Evolutionary conservation across 768 basidiomycete species (phyloP).

Genomic region (Trichaptum fuscoviolaceum): DNA sequence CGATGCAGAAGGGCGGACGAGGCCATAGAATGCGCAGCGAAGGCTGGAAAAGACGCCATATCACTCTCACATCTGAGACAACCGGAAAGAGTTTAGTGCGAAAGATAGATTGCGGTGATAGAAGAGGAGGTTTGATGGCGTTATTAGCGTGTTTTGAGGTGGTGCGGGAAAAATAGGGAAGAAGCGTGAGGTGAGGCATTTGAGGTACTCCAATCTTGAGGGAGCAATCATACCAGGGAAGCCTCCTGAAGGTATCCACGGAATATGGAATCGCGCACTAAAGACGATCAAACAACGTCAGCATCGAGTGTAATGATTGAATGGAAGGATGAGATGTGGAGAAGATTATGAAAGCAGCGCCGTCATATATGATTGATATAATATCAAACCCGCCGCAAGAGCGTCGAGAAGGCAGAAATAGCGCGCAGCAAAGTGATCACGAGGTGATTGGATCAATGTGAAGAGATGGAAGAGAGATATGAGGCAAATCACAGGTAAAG

Average conservation of each 20-base stretch:
- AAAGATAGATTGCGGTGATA: background rate
- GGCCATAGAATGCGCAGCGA: background rate
- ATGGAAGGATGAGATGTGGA: background rate
- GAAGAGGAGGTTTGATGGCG: background rate
- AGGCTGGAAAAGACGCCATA: background rate
- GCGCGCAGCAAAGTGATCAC: background rate
- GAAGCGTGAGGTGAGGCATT: background rate
- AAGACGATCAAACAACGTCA: constrained; percentile 13
- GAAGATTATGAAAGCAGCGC: background rate
- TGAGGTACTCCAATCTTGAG: background rate
- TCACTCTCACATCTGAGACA: background rate
- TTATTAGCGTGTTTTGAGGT: background rate
- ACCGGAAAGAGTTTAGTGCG: background rate
- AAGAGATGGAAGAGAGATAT: background rate
- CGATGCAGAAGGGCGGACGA: background rate
- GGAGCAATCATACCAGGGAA: constrained; percentile 47
- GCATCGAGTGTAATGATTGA: constrained; percentile 6
- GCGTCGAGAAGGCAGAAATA: background rate
- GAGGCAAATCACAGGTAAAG: background rate
- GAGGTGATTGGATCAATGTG: background rate
- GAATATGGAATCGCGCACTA: constrained; percentile 73
- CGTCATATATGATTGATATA: background rate
- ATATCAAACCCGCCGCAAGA: background rate
- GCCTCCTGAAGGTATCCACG: constrained; percentile 70
- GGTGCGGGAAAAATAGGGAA: constrained; percentile 3